Base-by-base conservation (phyloP, 2,329 filamentous ascomycete genomes). In the Huntiella bhutanensis region DNA sequence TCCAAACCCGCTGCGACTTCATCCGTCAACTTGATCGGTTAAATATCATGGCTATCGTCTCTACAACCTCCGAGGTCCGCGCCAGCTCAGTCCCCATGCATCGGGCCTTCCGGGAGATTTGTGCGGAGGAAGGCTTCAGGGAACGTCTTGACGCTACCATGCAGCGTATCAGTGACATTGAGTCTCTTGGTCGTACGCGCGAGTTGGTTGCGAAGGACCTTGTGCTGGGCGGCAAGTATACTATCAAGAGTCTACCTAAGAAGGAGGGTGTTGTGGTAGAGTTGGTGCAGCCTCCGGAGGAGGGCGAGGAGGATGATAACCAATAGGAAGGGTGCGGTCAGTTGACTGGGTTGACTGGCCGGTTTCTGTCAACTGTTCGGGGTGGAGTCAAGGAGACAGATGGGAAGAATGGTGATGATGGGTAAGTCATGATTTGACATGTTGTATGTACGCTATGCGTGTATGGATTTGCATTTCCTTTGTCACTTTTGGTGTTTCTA, bases 1-100 rank as follows among this genome's bases (percentile, higher is more conserved):
- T 95, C 58, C 95, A 95, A 88, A 96, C 91, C 11, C 73, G 91
- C 45, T 80, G 85, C 49, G 91, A 98, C 61, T 98, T 96, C 59
- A 87, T 96, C 55, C 78, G 91, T 53, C 71, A 77, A 50, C 87
- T 96, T 58, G 91, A 98, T 63, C 83, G 91, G 52, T 74, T 91
- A 50, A 96, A 96, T 58, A 75, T 98, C 49, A 95, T 96, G 63
- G 91, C 83, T 52, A 96, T 98, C 56, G 49, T 50, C 4, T 88
- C 92, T 50, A 84, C 79, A 49, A 71, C 73, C 36, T 85, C 87
- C 12, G 80, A 82, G 59, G 91, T 98, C 5, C 77, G 91, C 41
- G 91, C 91, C 1, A 88, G 92, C 60, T 88, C 80, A 1, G 88
- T 98, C 19, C 91, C 91, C 2, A 98, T 98, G 91, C 85, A 93